A percentile compares a stretch with the other conserved stretches of the same genome.
phyloP scores from a whole-genome alignment of 2,329 filamentous ascomycete genomes.

The Aspergillus quadrilineatus region DNA sequence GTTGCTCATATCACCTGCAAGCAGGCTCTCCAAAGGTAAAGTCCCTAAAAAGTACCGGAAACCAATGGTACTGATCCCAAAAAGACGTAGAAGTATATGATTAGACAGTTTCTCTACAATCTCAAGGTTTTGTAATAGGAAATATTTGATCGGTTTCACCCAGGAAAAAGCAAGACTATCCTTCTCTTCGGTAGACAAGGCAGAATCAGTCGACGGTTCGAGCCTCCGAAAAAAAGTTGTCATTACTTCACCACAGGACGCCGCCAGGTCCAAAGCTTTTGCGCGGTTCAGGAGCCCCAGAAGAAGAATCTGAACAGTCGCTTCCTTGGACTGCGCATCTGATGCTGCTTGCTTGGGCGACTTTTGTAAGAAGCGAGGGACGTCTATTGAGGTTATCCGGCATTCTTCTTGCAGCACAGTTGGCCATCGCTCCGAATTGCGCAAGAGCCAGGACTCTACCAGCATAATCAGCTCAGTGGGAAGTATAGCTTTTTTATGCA shows the following conservation, averaged over 20 bases:
- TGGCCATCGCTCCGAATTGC: conserved; percentile 32
- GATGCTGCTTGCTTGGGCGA: conserved; percentile 16
- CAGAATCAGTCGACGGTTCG: conserved; percentile 15
- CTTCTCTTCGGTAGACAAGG: conserved; percentile 8
- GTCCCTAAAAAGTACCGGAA: conserved; percentile 54
- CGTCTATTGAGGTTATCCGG: conserved; percentile 29
- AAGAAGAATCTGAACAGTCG: conserved; percentile 33
- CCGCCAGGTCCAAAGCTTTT: conserved; percentile 30
- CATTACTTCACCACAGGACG: conserved; percentile 30
- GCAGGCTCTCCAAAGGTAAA: conserved; percentile 54
- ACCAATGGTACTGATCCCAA: conserved; percentile 32
- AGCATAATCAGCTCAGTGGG: conserved; percentile 32
- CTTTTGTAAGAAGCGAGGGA: conserved; percentile 19
- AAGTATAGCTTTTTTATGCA: conserved; percentile 39
- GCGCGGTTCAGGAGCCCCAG: conserved; percentile 34
- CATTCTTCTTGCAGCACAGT: conserved; percentile 34
- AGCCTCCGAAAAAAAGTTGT: conserved; percentile 32
- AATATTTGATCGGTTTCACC: conserved; percentile 37
- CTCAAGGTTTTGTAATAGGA: conserved; percentile 38
- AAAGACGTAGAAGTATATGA: conserved; percentile 38
- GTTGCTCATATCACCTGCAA: conserved; percentile 47
- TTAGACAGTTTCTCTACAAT: conserved; percentile 37
- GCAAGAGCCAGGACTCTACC: conserved; percentile 35
- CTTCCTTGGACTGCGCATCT: conserved; percentile 9
- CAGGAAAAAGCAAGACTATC: conserved; percentile 30